These are phyloP conservation scores for Coniochaeta hoffmannii DNA, from an alignment of 2,329 filamentous ascomycete species.

Conservation along the genomic window DNA sequence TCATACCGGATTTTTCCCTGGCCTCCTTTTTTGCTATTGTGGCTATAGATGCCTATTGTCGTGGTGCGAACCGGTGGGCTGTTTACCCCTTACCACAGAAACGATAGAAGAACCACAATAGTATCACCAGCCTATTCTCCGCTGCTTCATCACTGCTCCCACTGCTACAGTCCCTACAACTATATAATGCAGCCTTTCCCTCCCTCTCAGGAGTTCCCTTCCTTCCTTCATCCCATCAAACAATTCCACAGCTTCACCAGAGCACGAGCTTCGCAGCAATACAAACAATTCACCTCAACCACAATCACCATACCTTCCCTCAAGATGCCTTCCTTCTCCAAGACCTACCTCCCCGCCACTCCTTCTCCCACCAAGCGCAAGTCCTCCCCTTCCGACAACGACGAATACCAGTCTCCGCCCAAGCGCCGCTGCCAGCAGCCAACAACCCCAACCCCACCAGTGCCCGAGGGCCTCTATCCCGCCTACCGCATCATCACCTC, in stretches of 20 bases:
- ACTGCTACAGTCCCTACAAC: too few relatives aligned
- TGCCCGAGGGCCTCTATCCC: background rate
- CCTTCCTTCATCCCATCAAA: too few relatives aligned
- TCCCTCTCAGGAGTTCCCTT: background rate
- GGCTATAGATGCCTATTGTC: background rate
- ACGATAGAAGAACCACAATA: background rate
- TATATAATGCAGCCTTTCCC: background rate
- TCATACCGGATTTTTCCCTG: background rate
- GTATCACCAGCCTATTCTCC: background rate
- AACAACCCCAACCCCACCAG: background rate
- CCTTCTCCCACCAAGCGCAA: background rate
- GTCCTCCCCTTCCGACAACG: background rate
- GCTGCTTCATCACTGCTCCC: background rate
- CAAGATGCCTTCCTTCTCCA: background rate
- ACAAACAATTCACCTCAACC: too few relatives aligned
- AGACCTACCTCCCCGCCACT: background rate
- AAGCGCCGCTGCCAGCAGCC: background rate
- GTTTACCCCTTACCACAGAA: background rate
- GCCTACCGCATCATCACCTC: too few relatives aligned
- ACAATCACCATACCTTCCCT: too few relatives aligned
- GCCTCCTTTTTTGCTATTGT: background rate
- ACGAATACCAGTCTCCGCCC: background rate
- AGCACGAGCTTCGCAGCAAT: background rate
- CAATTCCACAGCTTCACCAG: background rate
- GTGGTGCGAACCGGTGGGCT: background rate